These are phyloP conservation scores for Lasiodiplodia sp. DNA, from an alignment of 2,329 filamentous ascomycete genomes.

Conservation along the genomic window DNA sequence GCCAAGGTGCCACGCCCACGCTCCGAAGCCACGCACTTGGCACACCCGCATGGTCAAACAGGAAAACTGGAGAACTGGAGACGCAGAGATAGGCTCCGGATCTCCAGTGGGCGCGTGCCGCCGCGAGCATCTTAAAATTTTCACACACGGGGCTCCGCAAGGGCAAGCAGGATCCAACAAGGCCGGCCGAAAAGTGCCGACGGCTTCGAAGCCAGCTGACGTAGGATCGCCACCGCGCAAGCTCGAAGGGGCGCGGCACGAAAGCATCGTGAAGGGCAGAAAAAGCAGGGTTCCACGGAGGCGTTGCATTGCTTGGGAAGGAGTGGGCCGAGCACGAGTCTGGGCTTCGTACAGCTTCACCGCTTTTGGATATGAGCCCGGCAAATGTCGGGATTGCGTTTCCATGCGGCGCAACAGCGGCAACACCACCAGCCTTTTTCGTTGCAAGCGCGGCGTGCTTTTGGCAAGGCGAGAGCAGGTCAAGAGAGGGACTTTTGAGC, in stretches of 20 bases:
- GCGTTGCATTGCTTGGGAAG: constrained; percentile 6
- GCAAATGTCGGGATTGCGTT: constrained; percentile 17
- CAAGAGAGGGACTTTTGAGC: constrained; percentile 6
- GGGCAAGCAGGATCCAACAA: not conserved
- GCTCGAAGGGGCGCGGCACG: constrained; percentile 1
- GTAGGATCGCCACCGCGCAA: constrained; percentile 8
- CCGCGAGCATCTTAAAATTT: constrained; percentile 14
- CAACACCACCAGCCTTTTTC: constrained; percentile 12
- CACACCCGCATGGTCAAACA: constrained; percentile 23
- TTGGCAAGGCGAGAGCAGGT: constrained; percentile 2
- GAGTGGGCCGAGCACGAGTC: constrained; percentile 9
- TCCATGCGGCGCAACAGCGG: constrained; percentile 21
- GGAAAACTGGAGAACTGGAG: constrained; percentile 20
- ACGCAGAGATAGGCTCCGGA: constrained; percentile 7
- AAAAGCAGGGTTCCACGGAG: constrained; percentile 21
- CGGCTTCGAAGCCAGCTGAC: not conserved
- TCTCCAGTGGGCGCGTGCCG: constrained; percentile 16
- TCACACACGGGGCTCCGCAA: not conserved
- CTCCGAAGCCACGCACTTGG: constrained; percentile 10
- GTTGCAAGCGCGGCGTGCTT: not conserved
- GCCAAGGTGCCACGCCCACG: constrained; percentile 2
- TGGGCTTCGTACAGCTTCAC: constrained; percentile 25
- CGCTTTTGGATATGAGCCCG: constrained; percentile 20
- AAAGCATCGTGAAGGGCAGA: not conserved
- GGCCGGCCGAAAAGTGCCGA: not conserved